Conservation (phyloP, 1,284 basidiomycete species). For the Trichosporon sp. region DNA sequence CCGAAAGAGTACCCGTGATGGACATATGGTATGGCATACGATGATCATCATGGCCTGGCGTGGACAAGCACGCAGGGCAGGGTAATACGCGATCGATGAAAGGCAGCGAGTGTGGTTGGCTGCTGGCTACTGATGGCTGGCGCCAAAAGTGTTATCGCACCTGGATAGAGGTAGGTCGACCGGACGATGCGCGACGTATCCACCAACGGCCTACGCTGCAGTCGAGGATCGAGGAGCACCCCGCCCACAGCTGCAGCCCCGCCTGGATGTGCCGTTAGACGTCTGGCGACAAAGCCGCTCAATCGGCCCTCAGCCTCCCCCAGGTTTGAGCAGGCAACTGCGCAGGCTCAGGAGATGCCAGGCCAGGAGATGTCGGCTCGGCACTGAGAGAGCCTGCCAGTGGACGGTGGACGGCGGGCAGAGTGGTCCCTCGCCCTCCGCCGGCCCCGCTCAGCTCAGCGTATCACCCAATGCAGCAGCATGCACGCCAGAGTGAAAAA, state of each 20-base stretch:
- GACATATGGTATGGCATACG: too few relatives aligned
- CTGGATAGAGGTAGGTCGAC: background rate
- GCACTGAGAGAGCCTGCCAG: background rate
- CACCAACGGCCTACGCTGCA: background rate
- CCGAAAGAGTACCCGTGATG: background rate
- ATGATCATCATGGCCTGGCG: too few relatives aligned
- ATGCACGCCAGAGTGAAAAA: background rate
- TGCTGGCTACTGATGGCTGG: background rate
- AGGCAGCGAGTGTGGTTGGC: background rate
- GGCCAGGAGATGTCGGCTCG: background rate
- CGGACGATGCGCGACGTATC: background rate
- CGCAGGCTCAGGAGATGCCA: background rate
- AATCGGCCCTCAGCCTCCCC: background rate
- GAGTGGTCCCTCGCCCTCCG: too few relatives aligned
- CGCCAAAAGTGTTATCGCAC: background rate
- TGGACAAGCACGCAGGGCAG: too few relatives aligned
- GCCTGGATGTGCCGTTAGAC: background rate
- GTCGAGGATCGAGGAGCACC: too few relatives aligned
- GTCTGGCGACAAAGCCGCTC: constrained; percentile 1
- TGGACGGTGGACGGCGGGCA: too few relatives aligned
- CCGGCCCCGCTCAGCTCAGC: too few relatives aligned
- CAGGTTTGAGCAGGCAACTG: background rate
- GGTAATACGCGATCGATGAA: background rate
- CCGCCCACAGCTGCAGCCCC: background rate
- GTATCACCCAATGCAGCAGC: background rate